phyloP scores from a whole-genome alignment of 495 filamentous ascomycete species.

The Paragyromitra xinjiangensis region DNA sequence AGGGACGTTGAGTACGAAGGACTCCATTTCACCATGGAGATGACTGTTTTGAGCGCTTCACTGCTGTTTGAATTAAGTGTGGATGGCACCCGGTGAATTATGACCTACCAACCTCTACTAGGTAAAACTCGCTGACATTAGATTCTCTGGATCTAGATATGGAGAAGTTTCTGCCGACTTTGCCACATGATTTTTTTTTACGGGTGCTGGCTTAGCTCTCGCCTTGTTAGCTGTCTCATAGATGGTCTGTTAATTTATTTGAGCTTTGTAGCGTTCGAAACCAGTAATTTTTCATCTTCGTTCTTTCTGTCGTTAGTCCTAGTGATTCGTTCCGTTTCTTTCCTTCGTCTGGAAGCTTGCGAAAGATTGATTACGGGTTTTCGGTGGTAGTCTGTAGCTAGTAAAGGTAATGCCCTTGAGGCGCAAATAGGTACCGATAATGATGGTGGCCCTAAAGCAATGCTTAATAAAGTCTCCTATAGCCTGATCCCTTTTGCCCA shows the following conservation, averaged over 20 bases:
- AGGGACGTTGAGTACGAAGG: conserved; percentile 78
- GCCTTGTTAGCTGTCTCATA: conserved; percentile 16
- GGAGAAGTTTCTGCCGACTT: conserved; percentile 55
- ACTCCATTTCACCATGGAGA: conserved; percentile 78
- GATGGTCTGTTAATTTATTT: conserved; percentile 24
- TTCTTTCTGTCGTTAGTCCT: neutral
- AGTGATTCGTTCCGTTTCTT: neutral
- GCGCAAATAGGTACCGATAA: no score
- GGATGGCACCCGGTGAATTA: conserved; percentile 70
- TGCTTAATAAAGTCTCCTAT: no score
- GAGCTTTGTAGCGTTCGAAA: conserved; percentile 1
- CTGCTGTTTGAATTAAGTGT: conserved; percentile 77
- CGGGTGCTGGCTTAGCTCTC: neutral
- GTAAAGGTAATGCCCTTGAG: no score
- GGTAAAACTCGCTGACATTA: conserved; percentile 13
- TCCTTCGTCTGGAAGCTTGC: neutral
- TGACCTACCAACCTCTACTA: neutral
- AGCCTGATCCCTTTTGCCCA: no score
- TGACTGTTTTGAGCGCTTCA: conserved; percentile 76
- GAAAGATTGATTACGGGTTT: neutral
- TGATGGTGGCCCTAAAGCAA: no score
- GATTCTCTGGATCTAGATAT: conserved; percentile 36
- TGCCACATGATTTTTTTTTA: conserved; percentile 42
- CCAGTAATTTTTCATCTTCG: neutral
- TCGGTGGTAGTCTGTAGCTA: no score